Conservation (phyloP, 805 yeast genomes). For the Vanderwaltozyma yarrowii region DNA sequence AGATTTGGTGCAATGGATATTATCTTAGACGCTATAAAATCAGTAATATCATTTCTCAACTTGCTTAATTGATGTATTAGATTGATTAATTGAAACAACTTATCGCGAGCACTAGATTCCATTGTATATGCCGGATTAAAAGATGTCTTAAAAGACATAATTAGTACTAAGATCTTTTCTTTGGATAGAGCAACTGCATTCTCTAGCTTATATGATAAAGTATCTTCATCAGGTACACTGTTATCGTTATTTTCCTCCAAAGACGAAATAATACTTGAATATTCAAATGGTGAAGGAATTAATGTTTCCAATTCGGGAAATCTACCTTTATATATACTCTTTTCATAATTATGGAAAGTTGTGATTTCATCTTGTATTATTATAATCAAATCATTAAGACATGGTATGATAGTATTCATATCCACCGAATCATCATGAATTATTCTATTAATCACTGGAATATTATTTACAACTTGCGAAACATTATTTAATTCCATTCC, state of each 20-base stretch:
- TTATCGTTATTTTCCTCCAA: conserved; percentile 37
- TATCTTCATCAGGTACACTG: conserved; percentile 14
- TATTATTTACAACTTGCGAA: neutral
- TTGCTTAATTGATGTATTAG: conserved; percentile 37
- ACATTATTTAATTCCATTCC: neutral
- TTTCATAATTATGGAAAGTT: conserved; percentile 39
- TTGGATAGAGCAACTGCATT: conserved; percentile 35
- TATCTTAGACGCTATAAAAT: conserved; percentile 48
- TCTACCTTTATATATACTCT: conserved; percentile 42
- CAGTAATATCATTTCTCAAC: conserved; percentile 35
- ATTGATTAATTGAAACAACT: conserved; percentile 32
- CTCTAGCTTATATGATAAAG: conserved; percentile 23
- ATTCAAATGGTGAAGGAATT: conserved; percentile 52
- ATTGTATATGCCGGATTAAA: conserved; percentile 24
- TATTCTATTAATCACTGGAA: neutral
- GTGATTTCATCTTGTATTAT: conserved; percentile 47
- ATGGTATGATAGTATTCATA: conserved; percentile 30
- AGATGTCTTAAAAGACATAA: conserved; percentile 59
- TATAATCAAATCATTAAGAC: conserved; percentile 44
- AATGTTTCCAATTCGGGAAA: conserved; percentile 66
- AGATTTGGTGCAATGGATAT: conserved; percentile 69
- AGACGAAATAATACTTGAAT: conserved; percentile 40
- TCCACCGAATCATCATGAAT: too few species aligned
- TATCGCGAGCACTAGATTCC: conserved; percentile 27
- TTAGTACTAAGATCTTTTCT: conserved; percentile 61